phyloP scores from a whole-genome alignment of 805 yeast species.

The Candida nitratophila region DNA sequence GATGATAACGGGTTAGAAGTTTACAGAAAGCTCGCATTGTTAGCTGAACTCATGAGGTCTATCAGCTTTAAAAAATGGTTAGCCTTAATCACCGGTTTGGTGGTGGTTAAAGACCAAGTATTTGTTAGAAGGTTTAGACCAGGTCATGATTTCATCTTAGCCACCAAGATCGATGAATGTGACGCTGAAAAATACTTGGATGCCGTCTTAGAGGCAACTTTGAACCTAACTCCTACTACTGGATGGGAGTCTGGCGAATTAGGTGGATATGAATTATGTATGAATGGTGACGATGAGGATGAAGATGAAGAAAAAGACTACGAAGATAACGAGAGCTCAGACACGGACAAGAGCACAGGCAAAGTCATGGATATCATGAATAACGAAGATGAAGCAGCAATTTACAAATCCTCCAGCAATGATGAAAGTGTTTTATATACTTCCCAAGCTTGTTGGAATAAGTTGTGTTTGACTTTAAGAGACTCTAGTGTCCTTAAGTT shows the following conservation, averaged over 20 bases:
- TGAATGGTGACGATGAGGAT: constrained; percentile 50
- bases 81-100: constrained; percentile 49
- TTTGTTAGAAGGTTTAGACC: constrained; percentile 87
- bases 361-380: constrained; percentile 7
- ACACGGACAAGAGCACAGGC: constrained; percentile 3
- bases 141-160: constrained; percentile 88
- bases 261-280: constrained; percentile 93
- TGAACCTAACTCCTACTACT: constrained; percentile 71
- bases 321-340: constrained; percentile 30
- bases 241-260: constrained; percentile 86
- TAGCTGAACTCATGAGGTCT: constrained; percentile 55
- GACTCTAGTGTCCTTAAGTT: constrained; percentile 86
- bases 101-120: constrained; percentile 58
- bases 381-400: constrained; percentile 73
- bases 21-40: constrained; percentile 36
- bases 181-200: constrained; percentile 36
- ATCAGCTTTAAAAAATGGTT: constrained; percentile 66
- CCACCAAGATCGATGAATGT: constrained; percentile 43
- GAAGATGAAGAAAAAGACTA: constrained; percentile 35
- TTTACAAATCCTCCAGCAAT: constrained; percentile 57
- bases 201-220: constrained; percentile 67
- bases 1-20: constrained; percentile 21
- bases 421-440: constrained; percentile 76
- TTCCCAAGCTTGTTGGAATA: constrained; percentile 79
- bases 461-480: constrained; percentile 65